Evolutionary conservation across 768 basidiomycete species (phyloP).

Genomic region (Lactarius hatsudake): DNA sequence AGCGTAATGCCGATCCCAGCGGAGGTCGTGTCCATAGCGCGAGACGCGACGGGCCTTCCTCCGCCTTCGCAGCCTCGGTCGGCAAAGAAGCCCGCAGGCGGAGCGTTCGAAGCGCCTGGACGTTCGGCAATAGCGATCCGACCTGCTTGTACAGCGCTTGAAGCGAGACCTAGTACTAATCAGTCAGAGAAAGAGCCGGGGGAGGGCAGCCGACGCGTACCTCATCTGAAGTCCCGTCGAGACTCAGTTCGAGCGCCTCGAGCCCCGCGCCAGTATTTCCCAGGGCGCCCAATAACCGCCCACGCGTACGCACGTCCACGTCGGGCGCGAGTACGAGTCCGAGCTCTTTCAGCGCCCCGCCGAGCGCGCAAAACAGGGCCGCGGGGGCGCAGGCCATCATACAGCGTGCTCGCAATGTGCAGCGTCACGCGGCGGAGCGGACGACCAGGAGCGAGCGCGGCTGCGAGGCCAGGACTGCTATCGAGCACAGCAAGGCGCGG

Average conservation of each 20-base stretch:
- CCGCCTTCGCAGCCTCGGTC: conserved; percentile 38
- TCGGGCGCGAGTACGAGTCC: conserved; percentile 25
- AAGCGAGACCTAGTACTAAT: conserved; percentile 4
- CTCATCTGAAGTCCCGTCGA: conserved; percentile 33
- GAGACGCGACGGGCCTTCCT: conserved; percentile 31
- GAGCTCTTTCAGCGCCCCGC: conserved; percentile 23
- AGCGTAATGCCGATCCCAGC: conserved; percentile 28
- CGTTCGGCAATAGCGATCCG: conserved; percentile 30
- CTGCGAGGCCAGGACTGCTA: conserved; percentile 31
- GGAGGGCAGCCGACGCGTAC: conserved; percentile 21
- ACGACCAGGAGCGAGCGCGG: conserved; percentile 31
- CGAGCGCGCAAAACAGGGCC: conserved; percentile 32
- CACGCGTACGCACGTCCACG: conserved; percentile 36
- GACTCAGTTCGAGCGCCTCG: conserved; percentile 32
- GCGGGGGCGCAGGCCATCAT: conserved; percentile 38
- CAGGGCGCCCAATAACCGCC: conserved; percentile 34
- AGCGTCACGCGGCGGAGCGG: conserved; percentile 30
- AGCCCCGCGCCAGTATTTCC: conserved; percentile 32
- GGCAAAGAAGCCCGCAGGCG: conserved; percentile 38
- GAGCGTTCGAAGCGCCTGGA: conserved; percentile 33
- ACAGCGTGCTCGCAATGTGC: conserved; percentile 34
- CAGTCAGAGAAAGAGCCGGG: neutral
- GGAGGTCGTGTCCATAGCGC: conserved; percentile 32
- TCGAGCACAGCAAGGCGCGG: conserved; percentile 29
- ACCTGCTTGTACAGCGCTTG: conserved; percentile 35